These are phyloP conservation scores for Penicillium herquei DNA, from an alignment of 495 filamentous ascomycete species.

Conservation along the genomic window DNA sequence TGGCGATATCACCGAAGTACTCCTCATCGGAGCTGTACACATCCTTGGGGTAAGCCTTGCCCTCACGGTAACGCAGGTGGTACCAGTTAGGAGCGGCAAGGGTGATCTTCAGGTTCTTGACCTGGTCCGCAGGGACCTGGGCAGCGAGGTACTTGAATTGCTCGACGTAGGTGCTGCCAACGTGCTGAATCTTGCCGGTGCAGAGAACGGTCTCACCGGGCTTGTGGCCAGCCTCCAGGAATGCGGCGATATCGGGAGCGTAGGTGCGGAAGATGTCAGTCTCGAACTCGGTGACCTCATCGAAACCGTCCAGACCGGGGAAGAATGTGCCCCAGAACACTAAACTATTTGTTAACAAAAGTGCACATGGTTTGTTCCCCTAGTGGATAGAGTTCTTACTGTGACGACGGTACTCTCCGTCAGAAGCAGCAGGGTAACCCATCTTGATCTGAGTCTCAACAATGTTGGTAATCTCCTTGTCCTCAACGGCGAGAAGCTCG, in stretches of 20 bases:
- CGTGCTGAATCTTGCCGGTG: conserved; percentile 69
- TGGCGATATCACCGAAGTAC: conserved; percentile 73
- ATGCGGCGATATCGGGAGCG: conserved; percentile 76
- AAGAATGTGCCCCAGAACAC: conserved; percentile 76
- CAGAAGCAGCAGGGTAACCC: conserved; percentile 66
- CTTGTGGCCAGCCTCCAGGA: conserved; percentile 68
- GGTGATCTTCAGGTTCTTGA: conserved; percentile 68
- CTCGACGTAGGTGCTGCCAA: conserved; percentile 57
- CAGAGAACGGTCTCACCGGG: conserved; percentile 73
- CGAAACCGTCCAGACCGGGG: conserved; percentile 69
- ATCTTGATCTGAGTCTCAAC: conserved; percentile 64
- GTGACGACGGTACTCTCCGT: conserved; percentile 74
- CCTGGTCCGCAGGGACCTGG: conserved; percentile 55
- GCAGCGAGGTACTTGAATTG: conserved; percentile 70
- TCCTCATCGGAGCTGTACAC: conserved; percentile 66
- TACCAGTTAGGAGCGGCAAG: conserved; percentile 73
- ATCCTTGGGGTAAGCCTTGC: conserved; percentile 62
- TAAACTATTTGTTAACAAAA: conserved; percentile 13
- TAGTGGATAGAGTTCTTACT: conserved; percentile 33
- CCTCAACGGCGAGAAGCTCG: conserved; percentile 52
- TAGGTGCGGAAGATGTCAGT: conserved; percentile 67
- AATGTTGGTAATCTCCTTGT: conserved; percentile 64
- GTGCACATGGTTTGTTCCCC: not conserved
- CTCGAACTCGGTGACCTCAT: conserved; percentile 57
- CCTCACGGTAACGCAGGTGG: conserved; percentile 70